Evolutionary conservation across 73 alveolate species (phyloP).

Genomic region (Paramecium sexaurelia): DNA sequence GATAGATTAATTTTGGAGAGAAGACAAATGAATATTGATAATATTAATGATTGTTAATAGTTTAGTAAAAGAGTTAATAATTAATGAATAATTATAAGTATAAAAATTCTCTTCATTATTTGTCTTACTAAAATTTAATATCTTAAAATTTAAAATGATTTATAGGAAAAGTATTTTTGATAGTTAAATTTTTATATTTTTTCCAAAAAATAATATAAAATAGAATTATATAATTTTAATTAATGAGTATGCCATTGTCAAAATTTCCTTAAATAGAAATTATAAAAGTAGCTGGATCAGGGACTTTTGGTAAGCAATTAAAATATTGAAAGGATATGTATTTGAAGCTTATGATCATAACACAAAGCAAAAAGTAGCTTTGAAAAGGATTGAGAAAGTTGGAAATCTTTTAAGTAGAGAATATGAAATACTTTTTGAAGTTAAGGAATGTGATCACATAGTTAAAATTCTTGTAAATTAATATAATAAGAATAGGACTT

Average conservation of each 20-base stretch:
- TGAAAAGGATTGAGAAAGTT: conserved; percentile 89
- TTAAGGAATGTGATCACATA: conserved; percentile 86
- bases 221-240: not conserved
- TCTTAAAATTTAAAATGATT: too few relatives aligned
- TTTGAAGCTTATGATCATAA: conserved; percentile 89
- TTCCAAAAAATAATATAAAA: not conserved
- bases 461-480: conserved; percentile 80
- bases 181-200: not conserved
- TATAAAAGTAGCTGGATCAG: conserved; percentile 76
- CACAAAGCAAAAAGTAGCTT: conserved; percentile 81
- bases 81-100: too few relatives aligned
- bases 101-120: too few relatives aligned
- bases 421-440: conserved; percentile 82
- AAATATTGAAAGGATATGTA: conserved; percentile 79
- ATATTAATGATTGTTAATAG: too few relatives aligned
- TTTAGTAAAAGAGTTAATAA: too few relatives aligned
- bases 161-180: too few relatives aligned
- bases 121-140: too few relatives aligned
- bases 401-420: conserved; percentile 90
- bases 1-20: too few relatives aligned
- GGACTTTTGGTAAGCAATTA: conserved; percentile 75
- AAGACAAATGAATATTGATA: too few relatives aligned
- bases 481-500: conserved; percentile 61
- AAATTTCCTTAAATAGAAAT: conserved; percentile 74
- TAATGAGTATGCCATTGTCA: not conserved